These are phyloP conservation scores for Pseudopyricularia javanii DNA, from an alignment of 2,329 filamentous ascomycete genomes.

Conservation along the genomic window DNA sequence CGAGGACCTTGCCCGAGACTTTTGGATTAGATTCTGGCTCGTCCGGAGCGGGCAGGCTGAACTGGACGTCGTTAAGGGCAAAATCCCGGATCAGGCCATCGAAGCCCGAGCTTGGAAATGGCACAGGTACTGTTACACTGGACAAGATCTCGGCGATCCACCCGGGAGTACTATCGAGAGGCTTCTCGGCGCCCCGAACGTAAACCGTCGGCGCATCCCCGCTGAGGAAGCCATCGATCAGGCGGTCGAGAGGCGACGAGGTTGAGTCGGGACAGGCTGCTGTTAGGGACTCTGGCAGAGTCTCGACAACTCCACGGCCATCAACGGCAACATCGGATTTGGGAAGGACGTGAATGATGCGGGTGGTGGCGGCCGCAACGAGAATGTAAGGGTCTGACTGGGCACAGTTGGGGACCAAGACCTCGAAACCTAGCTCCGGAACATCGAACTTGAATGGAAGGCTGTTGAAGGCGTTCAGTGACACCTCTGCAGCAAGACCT, in stretches of 20 bases:
- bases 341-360: constrained; percentile 54
- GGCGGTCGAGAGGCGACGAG: constrained; percentile 71
- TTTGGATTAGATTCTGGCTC: constrained; percentile 62
- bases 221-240: constrained; percentile 71
- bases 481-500: constrained; percentile 71
- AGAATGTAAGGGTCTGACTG: constrained; percentile 60
- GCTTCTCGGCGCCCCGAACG: constrained; percentile 63
- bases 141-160: constrained; percentile 77
- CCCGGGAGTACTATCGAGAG: constrained; percentile 54
- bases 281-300: constrained; percentile 63
- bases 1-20: constrained; percentile 73
- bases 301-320: constrained; percentile 58
- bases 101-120: constrained; percentile 70
- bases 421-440: constrained; percentile 71
- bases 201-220: constrained; percentile 70
- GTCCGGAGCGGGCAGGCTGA: constrained; percentile 67
- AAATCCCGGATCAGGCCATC: constrained; percentile 82
- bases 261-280: constrained; percentile 62
- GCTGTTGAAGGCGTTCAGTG: constrained; percentile 58
- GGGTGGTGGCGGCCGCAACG: constrained; percentile 64
- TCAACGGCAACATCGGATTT: constrained; percentile 54
- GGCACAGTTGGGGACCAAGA: constrained; percentile 73
- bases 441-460: constrained; percentile 68
- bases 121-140: constrained; percentile 71
- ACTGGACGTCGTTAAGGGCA: constrained; percentile 72